A percentile compares a stretch with the other conserved stretches of the same genome.
These are phyloP conservation scores for Fusarium proliferatum DNA, from an alignment of 2,329 filamentous ascomycete genomes.

Conservation along the genomic window DNA sequence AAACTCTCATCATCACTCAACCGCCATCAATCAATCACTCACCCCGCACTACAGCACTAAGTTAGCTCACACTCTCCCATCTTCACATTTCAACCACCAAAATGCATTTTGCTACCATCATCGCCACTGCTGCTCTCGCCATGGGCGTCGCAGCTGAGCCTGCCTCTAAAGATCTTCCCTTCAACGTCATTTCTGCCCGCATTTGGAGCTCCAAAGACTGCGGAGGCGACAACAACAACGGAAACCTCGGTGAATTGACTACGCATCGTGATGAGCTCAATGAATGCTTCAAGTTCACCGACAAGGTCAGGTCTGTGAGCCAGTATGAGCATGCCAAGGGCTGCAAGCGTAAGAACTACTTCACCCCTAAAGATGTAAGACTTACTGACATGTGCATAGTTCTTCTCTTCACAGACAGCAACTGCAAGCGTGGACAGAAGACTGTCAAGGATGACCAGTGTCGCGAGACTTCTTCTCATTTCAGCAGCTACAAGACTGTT, in stretches of 20 bases:
- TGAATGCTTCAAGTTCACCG: constrained; percentile 9
- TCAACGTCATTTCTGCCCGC: constrained; percentile 20
- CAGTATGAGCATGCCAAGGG: constrained; percentile 1
- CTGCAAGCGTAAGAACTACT: constrained; percentile 1
- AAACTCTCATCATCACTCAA: background rate
- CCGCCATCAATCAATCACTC: background rate
- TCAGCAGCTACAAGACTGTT: constrained; percentile 16
- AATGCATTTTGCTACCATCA: constrained; percentile 9
- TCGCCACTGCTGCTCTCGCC: constrained; percentile 4
- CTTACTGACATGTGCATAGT: background rate
- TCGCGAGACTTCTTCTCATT: background rate
- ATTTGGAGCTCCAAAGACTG: constrained; percentile 15
- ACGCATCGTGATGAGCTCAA: constrained; percentile 2
- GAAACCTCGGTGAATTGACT: constrained; percentile 14
- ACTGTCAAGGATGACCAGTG: constrained; percentile 11
- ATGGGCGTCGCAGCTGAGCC: constrained; percentile 10
- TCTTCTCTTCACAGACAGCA: constrained; percentile 3
- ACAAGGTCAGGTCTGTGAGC: constrained; percentile 10
- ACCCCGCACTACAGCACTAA: background rate
- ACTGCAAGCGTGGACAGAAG: constrained; percentile 26
- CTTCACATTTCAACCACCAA: background rate
- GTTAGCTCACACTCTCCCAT: too few relatives aligned
- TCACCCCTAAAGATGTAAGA: fast-evolving
- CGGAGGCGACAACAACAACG: constrained; percentile 2
- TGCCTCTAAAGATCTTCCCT: background rate